Base-by-base conservation (phyloP, 2,329 filamentous ascomycete genomes). In the Cytospora schulzeri region DNA sequence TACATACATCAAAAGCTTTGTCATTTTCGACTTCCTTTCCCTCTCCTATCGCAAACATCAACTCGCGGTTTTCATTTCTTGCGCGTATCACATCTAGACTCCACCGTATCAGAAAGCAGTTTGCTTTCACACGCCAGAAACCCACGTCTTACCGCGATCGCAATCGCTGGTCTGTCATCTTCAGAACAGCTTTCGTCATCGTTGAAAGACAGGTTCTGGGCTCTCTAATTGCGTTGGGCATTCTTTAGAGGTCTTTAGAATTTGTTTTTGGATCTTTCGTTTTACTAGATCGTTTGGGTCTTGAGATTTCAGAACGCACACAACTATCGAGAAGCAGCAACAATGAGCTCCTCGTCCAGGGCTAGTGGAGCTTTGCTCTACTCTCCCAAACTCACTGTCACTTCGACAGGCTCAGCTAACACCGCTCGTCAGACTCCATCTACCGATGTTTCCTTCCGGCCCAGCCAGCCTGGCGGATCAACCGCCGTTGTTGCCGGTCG, bases 281-380 rank as follows among this genome's bases (percentile, higher is more conserved):
- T 7, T 33, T 26, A 8, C 58, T 59, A 51, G n/a, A 31, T 11
- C 26, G 17, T 14, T 55, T 52, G 31, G 26, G n/a, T 55, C 24
- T 51, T 45, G 41, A 29, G 38, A 24, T 28, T 38, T 33, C 17
- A 28, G 28, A 31, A 11, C 54, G 17, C 26, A 33, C 31, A 45
- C 31, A 31, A 22, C 22, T 12, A 9, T 19, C 31, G 17, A 41
- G 24, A 35, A 51, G n/a, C 24, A 56, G 22, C 55, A 17, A 31
- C 41, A 26, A 66, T 66, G 65, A 57, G 57, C 54, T 41, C 54
- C 35, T 52, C 62, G 17, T 60, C 61, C 19, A 22, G 33, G 5
- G 28, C 31, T 24, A n/a, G 41, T 50, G 57, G 57, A 41, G 57
- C 45, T 29, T 45, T 29, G 48, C 41, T 48, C 15, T 38, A 28